These are phyloP conservation scores for Castanea sativa DNA, from an alignment of 306 rosid species.

Conservation along the genomic window DNA sequence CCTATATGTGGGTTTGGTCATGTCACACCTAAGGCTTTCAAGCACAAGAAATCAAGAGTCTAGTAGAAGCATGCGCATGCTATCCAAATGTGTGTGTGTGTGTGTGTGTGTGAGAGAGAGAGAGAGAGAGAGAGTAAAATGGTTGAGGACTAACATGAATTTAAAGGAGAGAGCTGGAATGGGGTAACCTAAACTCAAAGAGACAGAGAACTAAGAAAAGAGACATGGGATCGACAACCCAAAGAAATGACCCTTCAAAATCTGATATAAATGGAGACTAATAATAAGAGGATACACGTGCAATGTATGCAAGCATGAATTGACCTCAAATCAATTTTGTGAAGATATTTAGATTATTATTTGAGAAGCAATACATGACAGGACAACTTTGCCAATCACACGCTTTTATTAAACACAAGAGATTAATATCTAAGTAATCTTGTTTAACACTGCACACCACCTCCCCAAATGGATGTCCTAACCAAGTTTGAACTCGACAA, in stretches of 20 bases:
- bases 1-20: not conserved
- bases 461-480: not conserved
- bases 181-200: not conserved
- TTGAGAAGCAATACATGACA: not conserved
- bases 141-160: not conserved
- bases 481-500: not conserved
- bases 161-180: not conserved
- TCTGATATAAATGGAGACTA: slow-evolving; percentile 10
- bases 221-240: not conserved
- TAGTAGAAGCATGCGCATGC: not conserved
- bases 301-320: slow-evolving; percentile 11
- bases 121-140: not conserved
- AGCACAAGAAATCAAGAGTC: not conserved
- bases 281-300: slow-evolving; percentile 12
- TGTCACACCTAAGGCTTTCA: not conserved
- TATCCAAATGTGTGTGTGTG: not conserved
- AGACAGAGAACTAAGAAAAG: not conserved
- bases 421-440: not conserved
- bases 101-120: not conserved
- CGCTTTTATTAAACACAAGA: not conserved
- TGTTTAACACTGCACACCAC: not conserved
- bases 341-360: too few species aligned
- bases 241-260: not conserved
- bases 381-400: not conserved
- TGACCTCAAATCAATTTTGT: not conserved